Base-by-base conservation (phyloP, 73 alveolate species). In the Paramecium caudatum region DNA sequence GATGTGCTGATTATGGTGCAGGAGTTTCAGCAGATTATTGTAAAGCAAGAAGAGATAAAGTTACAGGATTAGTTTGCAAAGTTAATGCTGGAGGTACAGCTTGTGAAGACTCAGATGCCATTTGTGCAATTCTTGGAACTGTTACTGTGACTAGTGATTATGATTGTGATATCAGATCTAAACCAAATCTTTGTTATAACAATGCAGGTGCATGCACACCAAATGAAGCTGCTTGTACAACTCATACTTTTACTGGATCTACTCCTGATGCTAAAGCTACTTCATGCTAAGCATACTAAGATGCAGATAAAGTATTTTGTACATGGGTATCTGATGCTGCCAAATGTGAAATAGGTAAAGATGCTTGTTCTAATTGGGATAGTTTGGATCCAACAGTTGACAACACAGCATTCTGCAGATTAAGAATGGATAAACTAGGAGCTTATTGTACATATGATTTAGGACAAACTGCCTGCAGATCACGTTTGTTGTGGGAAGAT, bases 1-100 rank as follows among this genome's bases (percentile, higher is more conserved):
- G n/a, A n/a, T 68, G 84, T 68, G 34, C 47, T 17, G 61, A 34
- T n/a, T 68, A 68, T 32, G 25, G 34, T 32, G 17, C 84, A 2
- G 3, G 9, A 3, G 17, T 1, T 34, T 30, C 84, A 25, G 16
- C 61, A 32, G 61, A 10, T 68, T 37, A 27, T 0, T 55, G 80
- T 5, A 23, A 23, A 55, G n/a, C n/a, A n/a, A n/a, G n/a, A n/a
- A n/a, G n/a, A n/a, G n/a, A n/a, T n/a, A n/a, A n/a, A n/a, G n/a
- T n/a, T n/a, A n/a, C n/a, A n/a, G n/a, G n/a, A n/a, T n/a, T n/a
- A 39, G 48, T 9, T 39, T 39, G 48, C 48, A 39, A 5, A 39
- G 48, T 6, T 9, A 6, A 39, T 39, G 9, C 48, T 39, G 48
- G 48, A 6, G 5, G 48, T 39, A 5, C 5, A 6, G 48, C 48